Percentiles rank a stretch among this genome's conserved stretches.
phyloP scores from a whole-genome alignment of 2,329 filamentous ascomycete species.

The Penicillium sp. region DNA sequence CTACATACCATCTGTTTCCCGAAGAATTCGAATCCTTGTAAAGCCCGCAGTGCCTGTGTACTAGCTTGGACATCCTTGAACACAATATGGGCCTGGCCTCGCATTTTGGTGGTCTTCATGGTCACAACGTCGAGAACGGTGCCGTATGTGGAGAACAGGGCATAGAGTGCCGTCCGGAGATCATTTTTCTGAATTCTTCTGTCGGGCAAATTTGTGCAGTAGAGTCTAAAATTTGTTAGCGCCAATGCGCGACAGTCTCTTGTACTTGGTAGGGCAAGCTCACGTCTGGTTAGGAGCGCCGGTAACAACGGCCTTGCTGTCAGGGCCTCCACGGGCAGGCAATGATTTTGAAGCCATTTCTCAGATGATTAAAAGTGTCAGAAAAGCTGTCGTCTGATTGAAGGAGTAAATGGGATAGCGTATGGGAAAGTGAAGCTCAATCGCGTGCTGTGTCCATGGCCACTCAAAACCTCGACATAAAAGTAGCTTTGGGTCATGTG shows the following conservation, averaged over 20 bases:
- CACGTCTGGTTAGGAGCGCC: constrained; percentile 75
- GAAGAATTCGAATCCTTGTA: constrained; percentile 83
- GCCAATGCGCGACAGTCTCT: constrained; percentile 4
- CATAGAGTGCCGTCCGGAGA: constrained; percentile 82
- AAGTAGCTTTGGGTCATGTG: constrained; percentile 22
- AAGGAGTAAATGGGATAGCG: neutral
- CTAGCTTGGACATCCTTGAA: constrained; percentile 88
- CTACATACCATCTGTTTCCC: constrained; percentile 76
- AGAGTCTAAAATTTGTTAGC: constrained; percentile 63
- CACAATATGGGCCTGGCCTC: constrained; percentile 90
- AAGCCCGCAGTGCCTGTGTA: constrained; percentile 85
- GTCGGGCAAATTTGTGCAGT: constrained; percentile 82
- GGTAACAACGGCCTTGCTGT: constrained; percentile 41
- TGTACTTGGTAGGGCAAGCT: constrained; percentile 36
- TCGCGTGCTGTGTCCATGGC: constrained; percentile 1
- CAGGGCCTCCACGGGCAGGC: constrained; percentile 43
- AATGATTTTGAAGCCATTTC: constrained; percentile 43
- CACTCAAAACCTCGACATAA: constrained; percentile 14
- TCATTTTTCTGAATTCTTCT: constrained; percentile 83
- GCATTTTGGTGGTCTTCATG: constrained; percentile 86
- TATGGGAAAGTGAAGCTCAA: constrained; percentile 10
- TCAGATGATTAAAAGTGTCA: neutral
- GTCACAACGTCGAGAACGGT: constrained; percentile 89
- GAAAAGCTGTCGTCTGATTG: neutral
- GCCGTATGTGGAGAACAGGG: constrained; percentile 91